phyloP scores from a whole-genome alignment of 2,329 filamentous ascomycete species.

The Fusarium abutilonis region DNA sequence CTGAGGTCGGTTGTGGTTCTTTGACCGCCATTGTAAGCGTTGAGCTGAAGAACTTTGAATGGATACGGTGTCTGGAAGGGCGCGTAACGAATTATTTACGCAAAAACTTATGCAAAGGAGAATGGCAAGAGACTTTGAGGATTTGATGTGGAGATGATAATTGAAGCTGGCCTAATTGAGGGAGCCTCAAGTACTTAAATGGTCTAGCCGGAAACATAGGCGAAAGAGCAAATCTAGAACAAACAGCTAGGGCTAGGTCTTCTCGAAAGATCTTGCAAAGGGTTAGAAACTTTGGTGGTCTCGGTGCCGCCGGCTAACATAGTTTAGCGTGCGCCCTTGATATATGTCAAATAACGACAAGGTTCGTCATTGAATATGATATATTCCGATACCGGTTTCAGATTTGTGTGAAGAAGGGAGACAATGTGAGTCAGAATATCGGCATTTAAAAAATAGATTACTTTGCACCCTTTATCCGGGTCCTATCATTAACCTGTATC shows the following conservation, averaged over 20 bases:
- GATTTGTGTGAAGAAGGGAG: too few relatives aligned
- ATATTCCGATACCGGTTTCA: background rate
- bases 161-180: background rate
- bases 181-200: background rate
- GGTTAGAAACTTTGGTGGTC: background rate
- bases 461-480: background rate
- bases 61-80: background rate
- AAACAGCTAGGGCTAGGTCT: background rate
- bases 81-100: background rate
- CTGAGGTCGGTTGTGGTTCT: background rate
- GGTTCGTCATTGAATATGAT: background rate
- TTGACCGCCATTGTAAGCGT: slow-evolving; percentile 1
- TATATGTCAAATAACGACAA: slow-evolving; percentile 14
- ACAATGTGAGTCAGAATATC: too few relatives aligned
- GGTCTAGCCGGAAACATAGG: too few relatives aligned
- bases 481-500: slow-evolving; percentile 11
- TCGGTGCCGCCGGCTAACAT: background rate
- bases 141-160: too few relatives aligned
- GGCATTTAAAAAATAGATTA: too few relatives aligned
- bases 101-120: too few relatives aligned
- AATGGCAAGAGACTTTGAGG: too few relatives aligned
- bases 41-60: too few relatives aligned
- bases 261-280: slow-evolving; percentile 14
- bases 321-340: slow-evolving; percentile 24
- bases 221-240: background rate